Conservation (phyloP, 495 filamentous ascomycete species). For the Daldinia bambusicola region DNA sequence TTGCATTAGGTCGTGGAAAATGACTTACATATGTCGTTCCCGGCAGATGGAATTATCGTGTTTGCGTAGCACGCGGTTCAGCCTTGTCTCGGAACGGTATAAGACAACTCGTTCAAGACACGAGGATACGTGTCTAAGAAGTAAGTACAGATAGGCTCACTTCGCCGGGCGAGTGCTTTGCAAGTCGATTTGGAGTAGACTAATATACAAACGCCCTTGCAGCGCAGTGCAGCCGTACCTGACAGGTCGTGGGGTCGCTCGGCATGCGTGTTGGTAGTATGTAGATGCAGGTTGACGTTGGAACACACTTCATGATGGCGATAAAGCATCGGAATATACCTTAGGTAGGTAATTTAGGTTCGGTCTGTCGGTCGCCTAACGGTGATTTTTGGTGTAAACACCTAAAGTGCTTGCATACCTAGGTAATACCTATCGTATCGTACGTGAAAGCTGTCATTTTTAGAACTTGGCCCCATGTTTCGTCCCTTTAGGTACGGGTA, state of each 20-base stretch:
- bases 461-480: slow-evolving; percentile 18
- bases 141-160: not conserved
- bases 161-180: not conserved
- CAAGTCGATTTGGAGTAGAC: not conserved
- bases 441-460: slow-evolving; percentile 3
- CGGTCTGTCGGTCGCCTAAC: slow-evolving; percentile 26
- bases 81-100: slow-evolving; percentile 11
- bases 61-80: slow-evolving; percentile 5
- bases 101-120: not conserved
- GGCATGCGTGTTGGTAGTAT: slow-evolving; percentile 4
- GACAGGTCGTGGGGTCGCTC: slow-evolving; percentile 33
- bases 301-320: slow-evolving; percentile 6
- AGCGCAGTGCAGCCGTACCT: slow-evolving; percentile 33
- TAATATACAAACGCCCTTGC: slow-evolving; percentile 7
- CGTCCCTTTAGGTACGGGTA: not conserved
- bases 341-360: slow-evolving; percentile 38
- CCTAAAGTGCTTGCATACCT: slow-evolving; percentile 38
- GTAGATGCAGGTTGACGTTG: slow-evolving; percentile 2
- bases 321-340: slow-evolving; percentile 13
- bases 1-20: not conserved
- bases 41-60: not conserved
- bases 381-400: slow-evolving; percentile 21
- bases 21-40: not conserved
- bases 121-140: no score
- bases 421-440: no score